Percentiles rank a stretch among this genome's conserved stretches.
These are phyloP conservation scores for Lepiota brunneoincarnata DNA, from an alignment of 768 basidiomycete species.

Conservation along the genomic window DNA sequence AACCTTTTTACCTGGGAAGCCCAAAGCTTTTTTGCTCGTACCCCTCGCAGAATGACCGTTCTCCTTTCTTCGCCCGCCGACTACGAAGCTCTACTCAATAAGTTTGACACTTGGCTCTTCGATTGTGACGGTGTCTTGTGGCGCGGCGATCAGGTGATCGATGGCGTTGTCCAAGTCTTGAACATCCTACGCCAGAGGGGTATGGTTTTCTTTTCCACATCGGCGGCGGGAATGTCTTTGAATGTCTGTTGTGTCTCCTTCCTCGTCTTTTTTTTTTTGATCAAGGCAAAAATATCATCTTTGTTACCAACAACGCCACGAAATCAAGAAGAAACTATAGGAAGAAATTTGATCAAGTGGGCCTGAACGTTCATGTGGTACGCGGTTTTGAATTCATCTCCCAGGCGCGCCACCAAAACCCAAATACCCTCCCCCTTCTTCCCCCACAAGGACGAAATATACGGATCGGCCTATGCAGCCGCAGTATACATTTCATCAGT, in stretches of 20 bases:
- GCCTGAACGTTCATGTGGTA: constrained; percentile 82
- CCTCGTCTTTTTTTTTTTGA: constrained; percentile 11
- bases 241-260: constrained; percentile 1
- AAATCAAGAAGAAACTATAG: constrained; percentile 90
- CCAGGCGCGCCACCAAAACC: neutral
- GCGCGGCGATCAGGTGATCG: constrained; percentile 77
- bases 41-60: constrained; percentile 26
- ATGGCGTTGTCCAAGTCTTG: constrained; percentile 77
- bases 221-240: constrained; percentile 8
- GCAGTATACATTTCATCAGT: constrained; percentile 82
- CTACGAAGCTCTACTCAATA: constrained; percentile 48
- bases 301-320: constrained; percentile 97
- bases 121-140: constrained; percentile 97
- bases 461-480: constrained; percentile 84
- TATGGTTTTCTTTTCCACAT: constrained; percentile 35
- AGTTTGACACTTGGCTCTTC: constrained; percentile 93
- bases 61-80: constrained; percentile 40
- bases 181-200: constrained; percentile 67
- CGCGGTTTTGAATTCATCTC: constrained; percentile 27
- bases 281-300: constrained; percentile 79
- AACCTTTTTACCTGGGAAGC: neutral
- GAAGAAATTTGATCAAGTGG: constrained; percentile 87
- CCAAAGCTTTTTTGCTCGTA: neutral
- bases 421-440: neutral
- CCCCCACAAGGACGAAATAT: constrained; percentile 81